Evolutionary conservation across 1,139 yeast genomes (phyloP), one percentile per base, ranked within the genome.

Genomic region (Arxiozyma slooffiae): DNA sequence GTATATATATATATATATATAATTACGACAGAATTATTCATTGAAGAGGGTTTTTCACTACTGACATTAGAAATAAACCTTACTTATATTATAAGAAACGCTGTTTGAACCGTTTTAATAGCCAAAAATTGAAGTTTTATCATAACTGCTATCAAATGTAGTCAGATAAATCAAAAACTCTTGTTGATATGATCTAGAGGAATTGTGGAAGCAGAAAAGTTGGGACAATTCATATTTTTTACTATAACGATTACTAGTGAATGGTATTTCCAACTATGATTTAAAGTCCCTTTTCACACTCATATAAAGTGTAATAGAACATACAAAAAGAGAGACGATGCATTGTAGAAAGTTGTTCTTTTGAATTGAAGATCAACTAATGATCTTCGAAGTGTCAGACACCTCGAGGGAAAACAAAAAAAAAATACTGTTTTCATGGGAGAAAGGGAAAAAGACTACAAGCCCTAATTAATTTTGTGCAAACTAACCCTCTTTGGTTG

Each of bases 1-100:
- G 47, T 69, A 70, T 43, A n/a, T n/a, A n/a, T n/a, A n/a, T n/a
- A n/a, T n/a, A 69, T 66, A 20, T 58, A 60, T 11, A 70, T 61
- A 38, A 68, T 50, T n/a, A 63, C 64, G 47, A 63, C 67, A 34
- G 62, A 65, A 47, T 61, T 48, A 23, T 38, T 38, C 17, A 14
- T 36, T 16, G 34, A 26, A 22, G 40, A 44, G 17, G 46, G 36
- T 3, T 22, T 34, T 8, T 17, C 36, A 22, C 18, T 23, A 24
- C 30, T 18, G 16, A 22, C 23, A 23, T 8, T 23, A n/a, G n/a
- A 23, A 22, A 23, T 22, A n/a, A 23, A 9, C 34, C 16, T 41
- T 41, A 41, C 23, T 23, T 16, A 38, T 11, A 38, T 38, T 38
- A 17, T 30, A 7, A 30, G n/a, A 30, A 4, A 17, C n/a, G n/a